Evolutionary conservation across 352 stramenopile genomes (phyloP), one percentile per base, ranked within the genome.

Genomic region (Phytophthora niederhauseri): DNA sequence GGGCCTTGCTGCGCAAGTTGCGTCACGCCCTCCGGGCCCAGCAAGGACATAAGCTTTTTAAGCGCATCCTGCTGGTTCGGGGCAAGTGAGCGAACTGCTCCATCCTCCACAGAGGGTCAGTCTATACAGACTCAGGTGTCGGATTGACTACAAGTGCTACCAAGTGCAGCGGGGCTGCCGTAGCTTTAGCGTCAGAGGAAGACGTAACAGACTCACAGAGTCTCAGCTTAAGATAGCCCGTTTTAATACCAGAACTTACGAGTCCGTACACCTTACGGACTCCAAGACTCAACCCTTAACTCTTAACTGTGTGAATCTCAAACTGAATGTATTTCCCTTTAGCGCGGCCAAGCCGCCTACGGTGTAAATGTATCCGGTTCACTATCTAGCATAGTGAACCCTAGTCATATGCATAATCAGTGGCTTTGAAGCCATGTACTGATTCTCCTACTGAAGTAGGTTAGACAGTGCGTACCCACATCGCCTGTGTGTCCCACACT

Each of bases 121-220:
- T 9, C n/a, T 24, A 19, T 24, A 1, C 15, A 14, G 43, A 50
- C 14, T 26, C 43, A 50, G 43, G 43, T 50, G 43, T 50, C 15
- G 43, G 43, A 50, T 50, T 50, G 43, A 50, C 43, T 26, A 50
- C 43, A 46, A 46, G 38, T 46, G 38, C 38, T 46, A 46, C 38
- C 41, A 17, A 48, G 41, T 3, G 41, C 41, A 48, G 41, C 41
- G 41, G 41, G 41, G 41, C 15, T 48, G 41, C 41, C 41, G 41
- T 48, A 48, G 41, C 41, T 7, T 41, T 26, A 2, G 1, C 41
- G 3, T 48, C 41, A 48, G 41, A 48, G 41, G 41, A 48, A 48
- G 9, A 48, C 41, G 41, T 48, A 48, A 26, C 24, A 26, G 41
- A 48, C 41, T 48, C 41, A 48, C 41, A 17, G 3, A 48, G 41